Evolutionary conservation across 164 flowering plant genomes (phyloP).

Genomic region (Chimonanthus salicifolius): DNA sequence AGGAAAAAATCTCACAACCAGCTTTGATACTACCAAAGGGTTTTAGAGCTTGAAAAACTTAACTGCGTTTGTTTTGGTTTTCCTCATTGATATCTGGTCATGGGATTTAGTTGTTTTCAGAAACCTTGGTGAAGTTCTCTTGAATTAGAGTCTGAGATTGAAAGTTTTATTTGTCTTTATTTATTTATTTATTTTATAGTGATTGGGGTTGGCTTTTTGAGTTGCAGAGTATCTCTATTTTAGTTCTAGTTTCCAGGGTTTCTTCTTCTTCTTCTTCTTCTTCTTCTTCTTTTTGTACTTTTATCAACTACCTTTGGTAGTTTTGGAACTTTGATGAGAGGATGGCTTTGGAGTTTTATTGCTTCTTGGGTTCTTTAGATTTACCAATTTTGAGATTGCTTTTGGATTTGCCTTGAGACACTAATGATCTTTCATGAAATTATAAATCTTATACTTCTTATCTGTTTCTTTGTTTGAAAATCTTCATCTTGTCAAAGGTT

Average conservation of each 20-base stretch:
- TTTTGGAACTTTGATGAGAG: not conserved
- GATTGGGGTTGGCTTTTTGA: not conserved
- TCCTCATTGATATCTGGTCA: not conserved
- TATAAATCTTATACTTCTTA: not conserved
- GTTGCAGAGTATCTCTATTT: not conserved
- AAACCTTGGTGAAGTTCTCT: not conserved
- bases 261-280: not conserved
- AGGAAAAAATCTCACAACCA: too few relatives aligned
- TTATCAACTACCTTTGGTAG: not conserved
- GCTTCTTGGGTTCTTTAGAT: not conserved
- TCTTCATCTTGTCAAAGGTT: not conserved
- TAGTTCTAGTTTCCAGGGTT: not conserved
- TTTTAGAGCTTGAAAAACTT: not conserved
- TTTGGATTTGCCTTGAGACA: not conserved
- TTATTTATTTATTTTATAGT: not conserved
- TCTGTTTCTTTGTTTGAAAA: not conserved
- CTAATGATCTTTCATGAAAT: not conserved
- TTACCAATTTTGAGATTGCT: not conserved
- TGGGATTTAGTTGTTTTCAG: not conserved
- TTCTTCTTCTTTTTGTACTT: not conserved
- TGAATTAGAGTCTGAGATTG: not conserved
- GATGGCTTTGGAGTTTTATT: not conserved
- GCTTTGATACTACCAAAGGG: too few relatives aligned
- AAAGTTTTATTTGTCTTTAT: not conserved
- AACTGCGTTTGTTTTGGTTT: slow-evolving; percentile 4